phyloP scores from a whole-genome alignment of 1,284 basidiomycete species.

The Wallemia mellicola region DNA sequence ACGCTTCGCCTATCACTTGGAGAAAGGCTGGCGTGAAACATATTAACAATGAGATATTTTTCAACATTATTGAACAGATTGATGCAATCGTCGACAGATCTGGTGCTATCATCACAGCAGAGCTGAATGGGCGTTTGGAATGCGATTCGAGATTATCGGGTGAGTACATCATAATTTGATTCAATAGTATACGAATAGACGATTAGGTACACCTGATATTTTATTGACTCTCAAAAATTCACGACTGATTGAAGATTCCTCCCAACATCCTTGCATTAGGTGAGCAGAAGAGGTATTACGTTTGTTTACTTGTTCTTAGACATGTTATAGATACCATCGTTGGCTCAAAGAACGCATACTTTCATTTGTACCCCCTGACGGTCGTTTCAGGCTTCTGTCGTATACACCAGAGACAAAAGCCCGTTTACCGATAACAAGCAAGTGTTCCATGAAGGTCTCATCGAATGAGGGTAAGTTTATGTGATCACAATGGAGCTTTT shows the following conservation, averaged over 20 bases:
- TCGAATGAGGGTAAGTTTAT: background rate
- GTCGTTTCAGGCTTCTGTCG: slow-evolving; percentile 43
- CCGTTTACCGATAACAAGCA: background rate
- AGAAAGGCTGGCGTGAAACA: background rate
- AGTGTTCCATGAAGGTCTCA: background rate
- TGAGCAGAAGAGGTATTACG: slow-evolving; percentile 15
- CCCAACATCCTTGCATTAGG: slow-evolving; percentile 77
- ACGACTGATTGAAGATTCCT: slow-evolving; percentile 38
- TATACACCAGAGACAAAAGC: background rate
- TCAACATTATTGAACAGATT: background rate
- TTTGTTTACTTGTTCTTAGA: background rate
- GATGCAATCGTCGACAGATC: background rate
- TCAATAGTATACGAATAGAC: slow-evolving; percentile 3
- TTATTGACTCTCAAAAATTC: slow-evolving; percentile 50
- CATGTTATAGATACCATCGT: slow-evolving; percentile 28
- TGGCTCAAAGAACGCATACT: slow-evolving; percentile 50
- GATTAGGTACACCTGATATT: slow-evolving; percentile 58
- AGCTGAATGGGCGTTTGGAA: background rate
- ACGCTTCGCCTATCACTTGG: background rate
- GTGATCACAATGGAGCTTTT: background rate
- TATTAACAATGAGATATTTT: background rate
- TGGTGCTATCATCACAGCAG: background rate
- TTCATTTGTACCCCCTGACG: slow-evolving; percentile 84
- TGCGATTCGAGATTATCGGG: background rate
- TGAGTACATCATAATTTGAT: background rate